Evolutionary conservation across 495 filamentous ascomycete genomes (phyloP).

Genomic region (Rhypophila decipiens): DNA sequence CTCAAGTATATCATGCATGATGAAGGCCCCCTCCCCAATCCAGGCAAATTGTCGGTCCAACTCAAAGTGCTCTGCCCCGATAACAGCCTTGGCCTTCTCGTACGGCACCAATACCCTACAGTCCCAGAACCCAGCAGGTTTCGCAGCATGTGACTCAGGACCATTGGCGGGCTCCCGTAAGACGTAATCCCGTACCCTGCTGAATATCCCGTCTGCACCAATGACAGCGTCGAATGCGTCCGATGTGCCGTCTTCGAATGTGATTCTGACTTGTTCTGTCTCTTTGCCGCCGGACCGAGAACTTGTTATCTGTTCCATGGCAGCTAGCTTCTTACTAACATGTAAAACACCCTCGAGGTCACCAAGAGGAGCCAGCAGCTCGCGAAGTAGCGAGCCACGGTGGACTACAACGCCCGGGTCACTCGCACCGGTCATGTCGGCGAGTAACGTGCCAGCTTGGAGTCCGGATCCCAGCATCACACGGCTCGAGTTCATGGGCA

Average conservation of each 20-base stretch:
- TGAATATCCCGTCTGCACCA: conserved; percentile 24
- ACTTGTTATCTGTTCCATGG: neutral
- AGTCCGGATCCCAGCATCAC: conserved; percentile 1
- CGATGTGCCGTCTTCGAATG: conserved; percentile 13
- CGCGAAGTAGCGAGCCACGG: neutral
- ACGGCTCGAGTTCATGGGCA: conserved; percentile 1
- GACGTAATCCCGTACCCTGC: conserved; percentile 13
- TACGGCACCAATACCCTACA: conserved; percentile 8
- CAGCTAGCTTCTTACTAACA: neutral
- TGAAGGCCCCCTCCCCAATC: neutral
- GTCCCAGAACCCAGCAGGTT: conserved; percentile 10
- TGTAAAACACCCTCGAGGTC: neutral
- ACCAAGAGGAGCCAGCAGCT: neutral
- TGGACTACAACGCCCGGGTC: neutral
- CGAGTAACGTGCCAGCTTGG: conserved; percentile 1
- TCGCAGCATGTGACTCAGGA: conserved; percentile 1
- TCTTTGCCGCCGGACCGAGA: neutral
- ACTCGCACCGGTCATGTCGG: neutral
- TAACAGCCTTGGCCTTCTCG: conserved; percentile 9
- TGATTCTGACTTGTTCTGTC: no score
- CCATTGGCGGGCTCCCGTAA: neutral
- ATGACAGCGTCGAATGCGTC: conserved; percentile 18
- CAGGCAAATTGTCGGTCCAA: neutral
- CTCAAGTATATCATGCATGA: neutral
- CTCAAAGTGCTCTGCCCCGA: conserved; percentile 11